Conservation (phyloP, 345 rosid species). For the Camelina sativa region DNA sequence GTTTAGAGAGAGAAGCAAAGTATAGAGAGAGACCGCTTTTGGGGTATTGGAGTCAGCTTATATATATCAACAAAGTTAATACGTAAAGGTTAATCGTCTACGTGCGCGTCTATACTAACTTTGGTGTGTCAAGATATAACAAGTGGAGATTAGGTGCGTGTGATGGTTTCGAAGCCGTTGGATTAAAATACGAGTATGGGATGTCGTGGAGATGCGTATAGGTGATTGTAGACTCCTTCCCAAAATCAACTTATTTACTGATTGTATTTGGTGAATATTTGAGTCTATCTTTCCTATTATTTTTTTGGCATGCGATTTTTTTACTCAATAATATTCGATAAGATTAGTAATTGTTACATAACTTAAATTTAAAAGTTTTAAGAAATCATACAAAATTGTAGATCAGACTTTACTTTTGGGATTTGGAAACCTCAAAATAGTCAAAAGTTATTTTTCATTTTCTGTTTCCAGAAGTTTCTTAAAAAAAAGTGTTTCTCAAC, state of each 20-base stretch:
- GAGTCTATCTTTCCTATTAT: not conserved
- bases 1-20: conserved; percentile 44
- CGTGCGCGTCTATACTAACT: not conserved
- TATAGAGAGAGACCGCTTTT: conserved; percentile 37
- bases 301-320: conserved; percentile 20
- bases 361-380: not conserved
- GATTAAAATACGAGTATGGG: not conserved
- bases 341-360: not conserved
- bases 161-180: not conserved
- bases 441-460: not conserved
- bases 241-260: conserved; percentile 27
- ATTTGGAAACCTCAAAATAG: not conserved
- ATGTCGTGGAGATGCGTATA: conserved; percentile 12
- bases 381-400: not conserved
- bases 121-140: not conserved
- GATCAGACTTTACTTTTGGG: no score
- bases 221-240: not conserved
- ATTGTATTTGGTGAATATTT: conserved; percentile 24
- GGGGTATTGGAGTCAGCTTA: conserved; percentile 31
- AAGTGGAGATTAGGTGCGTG: not conserved
- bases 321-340: not conserved
- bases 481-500: no score
- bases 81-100: not conserved
- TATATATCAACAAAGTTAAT: conserved; percentile 31
- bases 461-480: no score